Evolutionary conservation across 768 basidiomycete genomes (phyloP), one percentile per base, ranked within the genome.

Genomic region (Boletus insuetus): DNA sequence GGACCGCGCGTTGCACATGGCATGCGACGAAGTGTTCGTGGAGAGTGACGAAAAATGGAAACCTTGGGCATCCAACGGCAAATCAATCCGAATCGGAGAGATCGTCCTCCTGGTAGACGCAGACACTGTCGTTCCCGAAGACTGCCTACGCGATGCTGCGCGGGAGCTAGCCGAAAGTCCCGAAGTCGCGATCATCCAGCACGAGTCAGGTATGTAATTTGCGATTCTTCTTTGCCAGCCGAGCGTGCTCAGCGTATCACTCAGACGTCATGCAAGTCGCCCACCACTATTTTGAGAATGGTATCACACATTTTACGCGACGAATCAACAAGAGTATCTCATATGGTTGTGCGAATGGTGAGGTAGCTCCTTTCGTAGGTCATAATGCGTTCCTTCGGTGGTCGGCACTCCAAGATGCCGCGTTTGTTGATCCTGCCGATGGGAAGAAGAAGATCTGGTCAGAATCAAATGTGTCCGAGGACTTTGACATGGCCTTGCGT

Each of bases 341-440:
- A 0, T 78, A 91, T 74, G 83, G 83, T 8, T 85, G 83, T 63
- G 82, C 89, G 0, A 92, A 91, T 61, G 89, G 90, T 14, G 89
- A 91, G 64, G 79, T 91, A 0, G 69, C 69, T 3, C 90, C 90
- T 4, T 92, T 92, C 60, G 90, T 92, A 34, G 90, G 90, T 3
- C 91, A 93, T 67, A 91, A 94, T 56, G 91, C 91, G 9, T 96
- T 95, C 73, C 76, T 96, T 41, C 83, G 92, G 22, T 96, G 93
- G 93, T 83, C 84, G 2, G 92, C 93, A 0, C 74, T 94, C 12
- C 93, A 96, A 68, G 93, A 94, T 47, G 90, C 90, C 0, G 82
- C 89, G 6, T 89, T 89, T 58, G 64, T 85, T 29, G 89, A 94
- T 62, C 13, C 49, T 20, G 61, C 55, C 2, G 65, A 69, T 44